Conservation (phyloP, 2,329 filamentous ascomycete genomes). For the Microascus cirrosus region DNA sequence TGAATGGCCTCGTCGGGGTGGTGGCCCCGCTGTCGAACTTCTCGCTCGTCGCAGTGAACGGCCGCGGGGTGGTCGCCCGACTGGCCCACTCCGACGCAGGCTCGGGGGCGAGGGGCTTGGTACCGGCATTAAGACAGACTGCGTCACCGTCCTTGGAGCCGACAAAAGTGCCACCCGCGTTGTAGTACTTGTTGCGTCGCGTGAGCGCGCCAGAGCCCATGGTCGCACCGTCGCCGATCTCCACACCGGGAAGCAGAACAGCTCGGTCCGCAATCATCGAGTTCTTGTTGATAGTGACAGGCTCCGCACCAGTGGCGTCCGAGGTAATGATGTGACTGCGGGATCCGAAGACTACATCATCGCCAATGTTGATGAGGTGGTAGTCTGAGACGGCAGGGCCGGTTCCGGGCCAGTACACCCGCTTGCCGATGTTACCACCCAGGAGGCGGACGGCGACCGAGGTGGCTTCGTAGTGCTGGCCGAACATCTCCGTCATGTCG, state of each 20-base stretch:
- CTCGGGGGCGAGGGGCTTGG: not conserved
- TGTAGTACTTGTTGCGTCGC: constrained; percentile 29
- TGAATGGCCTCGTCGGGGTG: not conserved
- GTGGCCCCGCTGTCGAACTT: constrained; percentile 1
- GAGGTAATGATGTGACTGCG: constrained; percentile 41
- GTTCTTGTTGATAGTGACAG: constrained; percentile 31
- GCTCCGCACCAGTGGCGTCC: constrained; percentile 35
- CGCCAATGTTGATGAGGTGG: constrained; percentile 41
- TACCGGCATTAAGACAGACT: constrained; percentile 22
- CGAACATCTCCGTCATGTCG: constrained; percentile 37
- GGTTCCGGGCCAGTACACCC: constrained; percentile 47
- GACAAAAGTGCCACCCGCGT: constrained; percentile 34
- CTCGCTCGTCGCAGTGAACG: not conserved
- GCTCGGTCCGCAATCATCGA: constrained; percentile 48
- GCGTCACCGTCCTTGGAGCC: constrained; percentile 40
- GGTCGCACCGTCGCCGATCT: constrained; percentile 33
- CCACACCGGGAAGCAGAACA: constrained; percentile 37
- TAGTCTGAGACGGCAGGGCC: constrained; percentile 42
- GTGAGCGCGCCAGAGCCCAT: constrained; percentile 44
- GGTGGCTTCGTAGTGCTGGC: constrained; percentile 43
- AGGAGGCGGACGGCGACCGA: constrained; percentile 36
- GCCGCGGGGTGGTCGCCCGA: not conserved
- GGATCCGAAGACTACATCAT: constrained; percentile 49
- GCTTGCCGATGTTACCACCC: constrained; percentile 38
- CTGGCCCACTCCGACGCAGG: not conserved